Percentiles rank a stretch among this genome's conserved stretches.
Conservation (phyloP, 139 green algal species). For the Tetradesmus obliquus region DNA sequence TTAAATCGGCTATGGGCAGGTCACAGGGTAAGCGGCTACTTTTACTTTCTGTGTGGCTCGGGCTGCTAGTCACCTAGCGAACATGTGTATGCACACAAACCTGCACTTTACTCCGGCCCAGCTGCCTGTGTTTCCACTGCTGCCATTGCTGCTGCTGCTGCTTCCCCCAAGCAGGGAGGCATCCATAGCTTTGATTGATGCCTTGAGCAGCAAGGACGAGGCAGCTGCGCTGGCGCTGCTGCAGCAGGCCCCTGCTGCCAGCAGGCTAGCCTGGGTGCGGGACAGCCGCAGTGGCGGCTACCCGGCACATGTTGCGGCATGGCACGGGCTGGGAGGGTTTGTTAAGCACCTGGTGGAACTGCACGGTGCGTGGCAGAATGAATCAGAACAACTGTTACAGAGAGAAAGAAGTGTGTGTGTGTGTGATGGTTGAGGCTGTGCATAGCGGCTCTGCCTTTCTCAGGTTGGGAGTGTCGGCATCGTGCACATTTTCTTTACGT, state of each 20-base stretch:
- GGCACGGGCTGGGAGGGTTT: conserved; percentile 35
- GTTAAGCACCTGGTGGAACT: conserved; percentile 14
- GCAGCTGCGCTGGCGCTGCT: conserved; percentile 22
- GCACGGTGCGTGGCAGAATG: conserved; percentile 12
- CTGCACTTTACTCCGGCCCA: no score
- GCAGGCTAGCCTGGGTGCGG: conserved; percentile 50
- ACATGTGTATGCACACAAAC: no score
- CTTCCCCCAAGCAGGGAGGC: neutral
- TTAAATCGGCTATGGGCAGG: no score
- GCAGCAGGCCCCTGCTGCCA: conserved; percentile 27
- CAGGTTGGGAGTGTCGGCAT: no score
- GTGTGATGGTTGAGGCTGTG: no score
- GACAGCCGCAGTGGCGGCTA: conserved; percentile 57
- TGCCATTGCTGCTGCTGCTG: neutral
- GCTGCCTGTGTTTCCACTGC: neutral
- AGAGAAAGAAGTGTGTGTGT: no score
- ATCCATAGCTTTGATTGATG: neutral
- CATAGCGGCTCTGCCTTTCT: no score
- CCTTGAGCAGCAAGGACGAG: conserved; percentile 21
- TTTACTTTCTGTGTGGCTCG: no score
- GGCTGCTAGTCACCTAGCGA: no score
- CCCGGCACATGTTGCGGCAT: conserved; percentile 52
- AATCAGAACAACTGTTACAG: no score
- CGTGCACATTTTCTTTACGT: no score
- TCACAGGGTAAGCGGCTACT: no score